Base-by-base conservation (phyloP, 2,329 filamentous ascomycete species). In the Cyphellophora attinorum region DNA sequence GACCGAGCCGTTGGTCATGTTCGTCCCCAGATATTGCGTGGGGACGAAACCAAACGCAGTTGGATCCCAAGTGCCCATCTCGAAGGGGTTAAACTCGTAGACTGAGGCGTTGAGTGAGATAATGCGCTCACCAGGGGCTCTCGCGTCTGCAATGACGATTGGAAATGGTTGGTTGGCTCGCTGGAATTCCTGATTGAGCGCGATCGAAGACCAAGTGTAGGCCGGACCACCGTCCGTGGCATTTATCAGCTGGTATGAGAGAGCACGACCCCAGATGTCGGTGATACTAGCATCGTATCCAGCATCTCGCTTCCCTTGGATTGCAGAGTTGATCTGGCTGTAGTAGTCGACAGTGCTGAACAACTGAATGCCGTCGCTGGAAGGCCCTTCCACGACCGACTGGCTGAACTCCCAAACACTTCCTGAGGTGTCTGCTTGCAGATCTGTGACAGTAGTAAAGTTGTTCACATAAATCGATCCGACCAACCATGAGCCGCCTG, bases 171-270 rank as follows among this genome's bases (percentile, higher is more conserved):
- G 70, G 29, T 74, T 61, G 12, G 70, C 83, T 11, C 67, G 60
- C 2, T 62, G 58, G 56, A 89, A 89, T n/a, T 69, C 65, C 2
- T 68, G 51, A 12, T 74, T 68, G 28, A 75, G 52, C 5, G 76
- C 72, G 46, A 88, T 82, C 3, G 84, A 91, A 3, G 85, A 93
- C 63, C 79, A 93, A 3, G 86, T 94, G 51, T 81, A 86, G 11
- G 65, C 68, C 11, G 80, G 75, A 0, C 84, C 86, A 25, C 86
- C 88, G 41, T 82, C 61, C 1, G 68, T 70, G 5, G 74, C 81
- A 52, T 89, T 82, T 53, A 94, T 72, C 31, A 94, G 71, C 60
- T 94, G 86, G 59, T 81, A 93, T 2, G 79, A 79, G n/a, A 94
- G 68, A 30, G 83, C 83, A 38, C 86, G 80, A 17, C 83, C 84